A percentile compares a stretch with the other conserved stretches of the same genome.
Conservation (phyloP, 441 rosid species). For the Arabidopsis lyrata region DNA sequence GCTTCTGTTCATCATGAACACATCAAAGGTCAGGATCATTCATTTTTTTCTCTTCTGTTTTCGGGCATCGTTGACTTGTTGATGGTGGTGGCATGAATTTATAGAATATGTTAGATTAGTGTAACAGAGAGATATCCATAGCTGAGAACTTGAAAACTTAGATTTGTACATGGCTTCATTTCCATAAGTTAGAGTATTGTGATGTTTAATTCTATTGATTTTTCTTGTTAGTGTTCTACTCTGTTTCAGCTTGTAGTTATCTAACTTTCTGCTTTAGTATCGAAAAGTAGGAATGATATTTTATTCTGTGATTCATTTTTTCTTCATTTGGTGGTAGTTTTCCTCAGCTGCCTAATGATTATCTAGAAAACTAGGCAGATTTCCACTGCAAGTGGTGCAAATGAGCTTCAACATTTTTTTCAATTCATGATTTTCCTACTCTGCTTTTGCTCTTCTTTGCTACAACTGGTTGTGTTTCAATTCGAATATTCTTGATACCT, state of each 20-base stretch:
- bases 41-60: background rate
- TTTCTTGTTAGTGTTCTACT: conserved; percentile 8
- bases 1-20: conserved; percentile 39
- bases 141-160: conserved; percentile 20
- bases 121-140: conserved; percentile 5
- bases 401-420: conserved; percentile 1
- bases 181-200: background rate
- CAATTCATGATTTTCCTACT: conserved; percentile 5
- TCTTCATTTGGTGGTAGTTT: background rate
- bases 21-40: conserved; percentile 37
- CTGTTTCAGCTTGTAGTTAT: conserved; percentile 4
- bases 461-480: background rate
- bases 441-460: conserved; percentile 10
- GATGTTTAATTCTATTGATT: conserved; percentile 7
- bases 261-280: conserved; percentile 9
- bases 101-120: conserved; percentile 4
- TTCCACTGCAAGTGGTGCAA: conserved; percentile 15
- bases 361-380: conserved; percentile 4
- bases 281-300: background rate
- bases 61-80: conserved; percentile 15
- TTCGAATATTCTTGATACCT: conserved; percentile 24
- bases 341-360: conserved; percentile 2
- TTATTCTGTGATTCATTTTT: background rate
- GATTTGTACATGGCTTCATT: conserved; percentile 4
- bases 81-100: no score